Evolutionary conservation across 345 rosid species (phyloP).

Genomic region (Garcia nutans): DNA sequence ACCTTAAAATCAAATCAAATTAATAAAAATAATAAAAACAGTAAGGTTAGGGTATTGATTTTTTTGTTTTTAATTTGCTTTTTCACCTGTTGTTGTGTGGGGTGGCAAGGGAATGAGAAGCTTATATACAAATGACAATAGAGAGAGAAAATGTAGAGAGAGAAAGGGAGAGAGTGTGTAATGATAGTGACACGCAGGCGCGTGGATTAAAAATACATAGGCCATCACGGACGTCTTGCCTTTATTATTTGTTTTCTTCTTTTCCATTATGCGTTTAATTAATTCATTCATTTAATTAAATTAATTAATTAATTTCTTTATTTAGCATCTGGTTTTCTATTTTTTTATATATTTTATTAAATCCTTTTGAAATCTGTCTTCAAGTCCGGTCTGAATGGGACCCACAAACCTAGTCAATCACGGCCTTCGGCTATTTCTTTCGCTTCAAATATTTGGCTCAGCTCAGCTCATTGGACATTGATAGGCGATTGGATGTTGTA

Average conservation of each 20-base stretch:
- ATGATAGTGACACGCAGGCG: slow-evolving; percentile 40
- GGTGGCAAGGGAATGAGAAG: slow-evolving; percentile 33
- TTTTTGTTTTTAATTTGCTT: background rate
- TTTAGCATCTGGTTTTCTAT: slow-evolving; percentile 2
- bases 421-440: slow-evolving; percentile 18
- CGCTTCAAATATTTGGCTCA: slow-evolving; percentile 14
- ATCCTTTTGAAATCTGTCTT: slow-evolving; percentile 24
- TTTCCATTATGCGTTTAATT: background rate
- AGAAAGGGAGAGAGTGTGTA: slow-evolving; percentile 23
- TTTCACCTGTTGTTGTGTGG: slow-evolving; percentile 19
- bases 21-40: too few species aligned
- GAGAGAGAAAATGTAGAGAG: slow-evolving; percentile 32
- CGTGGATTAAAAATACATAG: slow-evolving; percentile 36
- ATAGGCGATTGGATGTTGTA: background rate
- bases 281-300: background rate
- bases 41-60: slow-evolving; percentile 12
- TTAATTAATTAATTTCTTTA: slow-evolving; percentile 4
- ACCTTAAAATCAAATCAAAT: background rate
- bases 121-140: slow-evolving; percentile 45
- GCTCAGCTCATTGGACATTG: background rate
- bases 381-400: slow-evolving; percentile 37
- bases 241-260: slow-evolving; percentile 1
- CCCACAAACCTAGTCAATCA: slow-evolving; percentile 39
- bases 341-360: slow-evolving; percentile 4
- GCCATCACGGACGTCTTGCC: slow-evolving; percentile 52